Percentiles rank a stretch among this genome's conserved stretches.
These are phyloP conservation scores for Globisporangium spiculum DNA, from an alignment of 352 stramenopile species.

Conservation along the genomic window DNA sequence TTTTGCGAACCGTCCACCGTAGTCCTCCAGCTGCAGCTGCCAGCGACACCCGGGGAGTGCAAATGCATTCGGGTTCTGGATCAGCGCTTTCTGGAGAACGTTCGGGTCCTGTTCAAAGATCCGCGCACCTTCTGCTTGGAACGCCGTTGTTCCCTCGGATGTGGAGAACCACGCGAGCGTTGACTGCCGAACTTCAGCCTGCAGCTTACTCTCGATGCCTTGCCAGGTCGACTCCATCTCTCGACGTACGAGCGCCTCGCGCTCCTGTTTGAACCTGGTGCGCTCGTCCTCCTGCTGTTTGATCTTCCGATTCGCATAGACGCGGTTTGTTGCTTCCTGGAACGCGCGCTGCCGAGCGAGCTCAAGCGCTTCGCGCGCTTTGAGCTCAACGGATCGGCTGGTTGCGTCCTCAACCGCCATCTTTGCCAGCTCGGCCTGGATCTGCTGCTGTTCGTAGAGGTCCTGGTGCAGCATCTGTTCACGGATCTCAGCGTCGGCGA, in stretches of 20 bases:
- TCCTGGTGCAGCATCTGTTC: conserved; percentile 38
- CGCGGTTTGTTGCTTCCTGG: conserved; percentile 38
- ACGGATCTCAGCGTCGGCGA: conserved; percentile 35
- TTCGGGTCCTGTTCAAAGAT: conserved; percentile 61
- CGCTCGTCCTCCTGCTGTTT: conserved; percentile 54
- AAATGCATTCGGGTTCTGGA: conserved; percentile 32
- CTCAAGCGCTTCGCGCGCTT: conserved; percentile 27
- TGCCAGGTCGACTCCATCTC: conserved; percentile 46
- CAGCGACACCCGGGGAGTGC: conserved; percentile 42
- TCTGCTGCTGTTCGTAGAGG: conserved; percentile 24
- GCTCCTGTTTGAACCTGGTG: conserved; percentile 34
- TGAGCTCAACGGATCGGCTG: conserved; percentile 26
- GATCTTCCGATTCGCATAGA: conserved; percentile 45
- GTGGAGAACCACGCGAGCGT: conserved; percentile 47
- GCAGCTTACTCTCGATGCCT: conserved; percentile 39
- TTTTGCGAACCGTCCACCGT: conserved; percentile 53
- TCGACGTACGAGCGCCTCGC: conserved; percentile 13
- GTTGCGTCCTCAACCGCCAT: conserved; percentile 57
- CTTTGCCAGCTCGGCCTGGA: conserved; percentile 24
- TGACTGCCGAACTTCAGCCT: conserved; percentile 37
- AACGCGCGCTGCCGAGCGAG: conserved; percentile 34
- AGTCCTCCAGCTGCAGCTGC: conserved; percentile 58
- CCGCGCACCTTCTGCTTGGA: conserved; percentile 35
- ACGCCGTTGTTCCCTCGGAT: conserved; percentile 22
- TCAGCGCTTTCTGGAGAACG: conserved; percentile 38